Conservation (phyloP, 176 grass and related monocot genomes). For the Cocos nucifera region DNA sequence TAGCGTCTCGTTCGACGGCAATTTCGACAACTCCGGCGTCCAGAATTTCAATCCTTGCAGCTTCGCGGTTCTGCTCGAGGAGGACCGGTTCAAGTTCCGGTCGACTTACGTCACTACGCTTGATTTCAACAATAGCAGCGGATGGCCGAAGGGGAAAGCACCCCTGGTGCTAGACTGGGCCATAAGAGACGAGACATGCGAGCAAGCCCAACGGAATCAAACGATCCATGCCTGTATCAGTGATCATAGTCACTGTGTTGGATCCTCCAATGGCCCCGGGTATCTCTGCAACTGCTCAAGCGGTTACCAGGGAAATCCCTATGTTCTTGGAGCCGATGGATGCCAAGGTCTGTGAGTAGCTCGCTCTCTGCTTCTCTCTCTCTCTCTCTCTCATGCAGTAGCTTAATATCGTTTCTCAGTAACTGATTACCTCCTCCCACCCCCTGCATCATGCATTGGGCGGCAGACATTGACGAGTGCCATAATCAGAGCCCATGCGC, state of each 20-base stretch:
- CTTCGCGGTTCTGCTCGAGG: background rate
- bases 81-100: background rate
- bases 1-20: fast-evolving
- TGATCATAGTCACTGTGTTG: background rate
- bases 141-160: too few species aligned
- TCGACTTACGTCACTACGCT: background rate
- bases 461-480: too few species aligned
- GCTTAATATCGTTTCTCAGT: too few species aligned
- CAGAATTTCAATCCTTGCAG: background rate
- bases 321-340: background rate
- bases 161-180: slow-evolving; percentile 1
- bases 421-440: too few species aligned
- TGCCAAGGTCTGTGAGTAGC: too few species aligned
- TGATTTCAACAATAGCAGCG: background rate
- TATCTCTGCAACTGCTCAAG: background rate
- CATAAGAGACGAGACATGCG: background rate
- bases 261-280: background rate
- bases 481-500: too few species aligned
- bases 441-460: too few species aligned
- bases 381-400: too few species aligned
- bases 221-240: background rate
- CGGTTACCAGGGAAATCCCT: slow-evolving; percentile 6
- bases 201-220: background rate
- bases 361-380: too few species aligned
- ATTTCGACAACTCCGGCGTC: background rate